Base-by-base conservation (phyloP, 1,284 basidiomycete genomes). In the Cryptococcus sp. region DNA sequence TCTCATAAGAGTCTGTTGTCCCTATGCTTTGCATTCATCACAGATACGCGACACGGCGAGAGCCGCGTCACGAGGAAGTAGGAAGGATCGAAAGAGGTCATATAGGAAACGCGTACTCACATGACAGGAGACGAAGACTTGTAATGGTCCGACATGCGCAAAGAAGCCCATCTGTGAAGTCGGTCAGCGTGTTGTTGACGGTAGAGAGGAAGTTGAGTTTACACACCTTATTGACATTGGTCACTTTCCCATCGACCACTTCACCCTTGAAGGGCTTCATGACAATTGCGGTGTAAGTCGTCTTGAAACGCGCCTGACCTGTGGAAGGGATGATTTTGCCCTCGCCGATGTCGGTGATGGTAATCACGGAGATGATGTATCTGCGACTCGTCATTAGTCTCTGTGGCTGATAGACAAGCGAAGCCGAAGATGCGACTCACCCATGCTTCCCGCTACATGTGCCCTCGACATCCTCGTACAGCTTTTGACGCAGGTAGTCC, bases 261-360 rank as follows among this genome's bases (percentile, higher is more conserved):
- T 99, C 95, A 22, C 94, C 94, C 80, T 98, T 97, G 85, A 98
- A 99, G 38, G 93, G 94, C 79, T 94, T 93, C 84, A 94, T 94
- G 39, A 97, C 93, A 66, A 97, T 91, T 11, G 93, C 93, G 22
- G 90, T 87, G 79, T 94, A 95, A 50, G 88, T 83, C 35, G 90
- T 91, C 64, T 91, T 85, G 78, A 97, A 97, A 79, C 95, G 91
- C 3, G 94, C 94, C 77, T 95, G 90, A 0, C 94, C 94, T 38
- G 89, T 93, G 7, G 93, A 93, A 47, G 90, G 88, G 54, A 95
- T 82, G 17, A 98, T 90, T 83, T 92, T 90, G 19, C 92, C 93
- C 78, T 89, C 88, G 27, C 91, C 91, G 56, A 92, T 91, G 71
- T 94, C 90, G 53, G 89, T 82, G 68, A 94, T 90, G 39, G 87